Base-by-base conservation (phyloP, 352 stramenopile species). In the Vaucheria bursata region DNA sequence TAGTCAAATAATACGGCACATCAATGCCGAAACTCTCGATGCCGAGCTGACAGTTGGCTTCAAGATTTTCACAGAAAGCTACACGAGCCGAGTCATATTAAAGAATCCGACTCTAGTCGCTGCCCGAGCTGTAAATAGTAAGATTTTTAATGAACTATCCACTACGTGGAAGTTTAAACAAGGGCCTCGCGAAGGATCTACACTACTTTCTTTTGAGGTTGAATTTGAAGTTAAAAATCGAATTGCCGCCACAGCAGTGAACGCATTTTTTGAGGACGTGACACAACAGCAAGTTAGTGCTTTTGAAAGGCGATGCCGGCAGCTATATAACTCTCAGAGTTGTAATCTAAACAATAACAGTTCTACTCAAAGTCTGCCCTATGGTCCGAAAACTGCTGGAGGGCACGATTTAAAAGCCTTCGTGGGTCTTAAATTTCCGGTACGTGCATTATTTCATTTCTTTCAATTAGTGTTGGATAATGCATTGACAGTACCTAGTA, bases 51-150 rank as follows among this genome's bases (percentile, higher is more conserved):
- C 53, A 53, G 76, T 81, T 25, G 76, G 76, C 36, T 81, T 81
- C 36, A 81, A 81, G 76, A 72, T 81, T 7, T 81, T 81, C 72
- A 77, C 68, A 7, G 76, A 81, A 64, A 79, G 37, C 35, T 81
- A 81, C 76, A 81, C 49, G n/a, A 77, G 66, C 33, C 37, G 76
- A 31, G 76, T 81, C 33, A 71, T 39, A 0, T 37, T 74, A 53
- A n/a, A 33, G 4, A 31, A 7, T 12, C 76, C 76, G n/a, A 72
- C 4, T 3, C 53, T 71, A 35, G 76, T 81, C 1, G 69, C 76
- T 29, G 76, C 75, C 7, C 59, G 69, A 5, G 76, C 69, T 3
- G n/a, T 81, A 0, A 29, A 81, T 36, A 77, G 67, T n/a, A 34
- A 64, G 1, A 68, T 81, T 1, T 81, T 81, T 31, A 75, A 40